Evolutionary conservation across 768 basidiomycete genomes (phyloP).

Genomic region (Russula sp.): DNA sequence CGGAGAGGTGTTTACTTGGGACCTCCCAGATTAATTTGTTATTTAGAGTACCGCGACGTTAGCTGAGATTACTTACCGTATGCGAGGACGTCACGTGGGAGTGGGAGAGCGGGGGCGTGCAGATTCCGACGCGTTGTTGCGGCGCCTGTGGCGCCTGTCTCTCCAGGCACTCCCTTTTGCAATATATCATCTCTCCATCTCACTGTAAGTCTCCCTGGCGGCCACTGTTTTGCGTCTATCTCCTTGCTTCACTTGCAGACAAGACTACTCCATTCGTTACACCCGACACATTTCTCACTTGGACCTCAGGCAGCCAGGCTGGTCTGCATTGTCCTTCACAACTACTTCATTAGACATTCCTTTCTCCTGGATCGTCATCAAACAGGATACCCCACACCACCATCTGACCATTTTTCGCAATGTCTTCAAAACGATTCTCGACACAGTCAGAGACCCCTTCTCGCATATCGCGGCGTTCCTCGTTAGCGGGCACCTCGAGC

Average conservation of each 20-base stretch:
- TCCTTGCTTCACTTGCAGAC: not conserved
- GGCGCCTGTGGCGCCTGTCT: not conserved
- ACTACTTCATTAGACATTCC: not conserved
- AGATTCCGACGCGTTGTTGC: not conserved
- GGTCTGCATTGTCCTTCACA: slow-evolving; percentile 2
- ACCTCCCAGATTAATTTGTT: slow-evolving; percentile 44
- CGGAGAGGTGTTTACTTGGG: slow-evolving; percentile 58
- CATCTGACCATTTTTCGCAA: not conserved
- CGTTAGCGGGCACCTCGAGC: slow-evolving; percentile 39
- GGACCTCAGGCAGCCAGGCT: not conserved
- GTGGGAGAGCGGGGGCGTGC: slow-evolving; percentile 3
- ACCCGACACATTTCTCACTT: not conserved
- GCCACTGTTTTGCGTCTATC: not conserved
- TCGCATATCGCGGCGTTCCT: slow-evolving; percentile 51
- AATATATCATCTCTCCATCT: slow-evolving; percentile 6
- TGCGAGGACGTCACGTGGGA: slow-evolving; percentile 22
- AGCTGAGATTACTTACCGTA: not conserved
- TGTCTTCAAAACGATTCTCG: slow-evolving; percentile 23
- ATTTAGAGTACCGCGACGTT: not conserved
- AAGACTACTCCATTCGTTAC: not conserved
- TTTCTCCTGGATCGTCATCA: slow-evolving; percentile 2
- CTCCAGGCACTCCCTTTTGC: slow-evolving; percentile 4
- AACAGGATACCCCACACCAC: not conserved
- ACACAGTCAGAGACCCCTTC: slow-evolving; percentile 55
- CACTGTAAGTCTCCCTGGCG: not conserved